A percentile compares a stretch with the other conserved stretches of the same genome.
These are phyloP conservation scores for Niveomyces coronatus DNA, from an alignment of 2,329 filamentous ascomycete species.

Conservation along the genomic window DNA sequence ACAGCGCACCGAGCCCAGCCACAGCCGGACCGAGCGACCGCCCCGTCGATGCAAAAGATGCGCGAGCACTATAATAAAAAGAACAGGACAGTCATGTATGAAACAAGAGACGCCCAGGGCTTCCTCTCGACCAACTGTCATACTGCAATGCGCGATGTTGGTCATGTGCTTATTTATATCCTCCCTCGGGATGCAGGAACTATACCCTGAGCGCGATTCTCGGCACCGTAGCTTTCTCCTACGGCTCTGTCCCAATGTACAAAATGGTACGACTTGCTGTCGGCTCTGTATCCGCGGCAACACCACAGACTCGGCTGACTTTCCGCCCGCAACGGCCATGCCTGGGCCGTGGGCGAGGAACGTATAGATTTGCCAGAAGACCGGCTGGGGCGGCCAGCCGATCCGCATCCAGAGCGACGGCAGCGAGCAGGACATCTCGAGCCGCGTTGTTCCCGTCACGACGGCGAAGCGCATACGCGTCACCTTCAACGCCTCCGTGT, in stretches of 20 bases:
- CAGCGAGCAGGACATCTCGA: conserved; percentile 52
- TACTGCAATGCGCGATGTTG: too few species aligned
- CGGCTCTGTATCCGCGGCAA: not conserved
- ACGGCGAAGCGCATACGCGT: conserved; percentile 79
- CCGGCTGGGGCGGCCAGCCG: conserved; percentile 87
- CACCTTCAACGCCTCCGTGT: conserved; percentile 92
- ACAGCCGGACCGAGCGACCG: conserved; percentile 17
- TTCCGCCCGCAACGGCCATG: conserved; percentile 9
- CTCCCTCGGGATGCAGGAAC: conserved; percentile 37
- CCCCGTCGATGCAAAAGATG: conserved; percentile 49
- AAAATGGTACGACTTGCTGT: conserved; percentile 54
- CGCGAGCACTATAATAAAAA: conserved; percentile 53
- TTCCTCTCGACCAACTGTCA: conserved; percentile 5
- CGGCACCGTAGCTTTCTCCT: conserved; percentile 69
- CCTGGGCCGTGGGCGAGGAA: too few species aligned
- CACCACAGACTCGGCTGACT: not conserved
- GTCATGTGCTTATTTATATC: not conserved
- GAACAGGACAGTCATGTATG: conserved; percentile 50
- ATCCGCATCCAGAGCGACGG: conserved; percentile 62
- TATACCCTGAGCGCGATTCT: conserved; percentile 70
- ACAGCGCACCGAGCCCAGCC: conserved; percentile 16
- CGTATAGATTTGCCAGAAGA: conserved; percentile 66
- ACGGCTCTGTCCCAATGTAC: conserved; percentile 77
- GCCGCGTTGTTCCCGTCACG: conserved; percentile 70
- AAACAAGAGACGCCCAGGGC: too few species aligned